Percentiles rank a stretch among this genome's conserved stretches.
Conservation (phyloP, 192 early-diverging fungal genomes). For the Backusella westeae region DNA sequence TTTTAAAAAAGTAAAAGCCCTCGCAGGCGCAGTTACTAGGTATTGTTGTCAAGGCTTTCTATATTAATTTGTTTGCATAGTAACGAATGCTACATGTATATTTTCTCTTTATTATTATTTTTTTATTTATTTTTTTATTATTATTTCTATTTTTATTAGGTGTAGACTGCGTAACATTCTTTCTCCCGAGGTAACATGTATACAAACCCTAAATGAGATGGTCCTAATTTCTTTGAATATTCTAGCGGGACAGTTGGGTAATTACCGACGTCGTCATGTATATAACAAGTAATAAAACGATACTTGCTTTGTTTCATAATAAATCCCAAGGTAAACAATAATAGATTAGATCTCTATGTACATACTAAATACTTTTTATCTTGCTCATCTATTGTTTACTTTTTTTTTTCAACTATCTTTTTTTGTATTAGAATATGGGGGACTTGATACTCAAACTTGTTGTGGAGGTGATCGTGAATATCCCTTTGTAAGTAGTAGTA, state of each 20-base stretch:
- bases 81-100: not conserved
- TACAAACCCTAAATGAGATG: not conserved
- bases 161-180: not conserved
- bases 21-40: constrained; percentile 4
- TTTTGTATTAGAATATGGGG: not conserved
- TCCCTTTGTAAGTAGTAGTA: not conserved
- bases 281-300: constrained; percentile 10
- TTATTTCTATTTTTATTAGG: not conserved
- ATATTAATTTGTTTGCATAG: not conserved
- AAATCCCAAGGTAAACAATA: not conserved
- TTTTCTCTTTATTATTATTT: not conserved
- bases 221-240: not conserved
- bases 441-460: not conserved
- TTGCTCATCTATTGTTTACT: not conserved
- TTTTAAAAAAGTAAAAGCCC: not conserved
- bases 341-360: not conserved
- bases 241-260: constrained; percentile 6
- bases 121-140: not conserved
- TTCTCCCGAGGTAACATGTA: not conserved
- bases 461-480: not conserved
- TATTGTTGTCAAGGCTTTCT: not conserved
- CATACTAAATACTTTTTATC: not conserved
- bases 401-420: not conserved
- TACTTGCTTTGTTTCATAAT: constrained; percentile 24
- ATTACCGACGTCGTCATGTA: constrained; percentile 23